A percentile compares a stretch with the other conserved stretches of the same genome.
These are phyloP conservation scores for Colletotrichum destructivum DNA, from an alignment of 2,329 filamentous ascomycete genomes.

Conservation along the genomic window DNA sequence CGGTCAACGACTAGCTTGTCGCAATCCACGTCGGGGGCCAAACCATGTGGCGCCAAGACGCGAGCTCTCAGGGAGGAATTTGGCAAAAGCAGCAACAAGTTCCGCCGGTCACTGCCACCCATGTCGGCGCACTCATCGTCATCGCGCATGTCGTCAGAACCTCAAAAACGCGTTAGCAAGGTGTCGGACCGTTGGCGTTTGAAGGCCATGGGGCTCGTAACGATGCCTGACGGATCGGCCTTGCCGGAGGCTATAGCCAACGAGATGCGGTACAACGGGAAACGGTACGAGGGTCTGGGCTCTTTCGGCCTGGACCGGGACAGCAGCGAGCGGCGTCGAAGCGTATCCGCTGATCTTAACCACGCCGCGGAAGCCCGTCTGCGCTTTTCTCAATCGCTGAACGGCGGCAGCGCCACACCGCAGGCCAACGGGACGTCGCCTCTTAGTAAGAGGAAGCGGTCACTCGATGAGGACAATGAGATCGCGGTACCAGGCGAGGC, in stretches of 20 bases:
- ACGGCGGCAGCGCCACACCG: conserved; percentile 20
- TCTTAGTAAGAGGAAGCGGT: conserved; percentile 46
- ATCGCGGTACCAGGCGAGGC: conserved; percentile 36
- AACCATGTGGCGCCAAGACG: conserved; percentile 52
- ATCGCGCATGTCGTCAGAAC: conserved; percentile 27
- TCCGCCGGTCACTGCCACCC: conserved; percentile 58
- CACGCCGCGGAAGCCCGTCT: conserved; percentile 53
- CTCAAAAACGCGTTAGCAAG: conserved; percentile 51
- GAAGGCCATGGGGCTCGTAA: conserved; percentile 67
- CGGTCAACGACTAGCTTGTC: conserved; percentile 36
- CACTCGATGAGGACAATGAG: conserved; percentile 38
- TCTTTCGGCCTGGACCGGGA: conserved; percentile 54
- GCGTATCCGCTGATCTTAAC: conserved; percentile 41
- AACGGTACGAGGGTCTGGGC: conserved; percentile 56
- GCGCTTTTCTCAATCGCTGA: conserved; percentile 42
- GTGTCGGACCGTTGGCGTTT: conserved; percentile 63
- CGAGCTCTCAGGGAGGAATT: conserved; percentile 55
- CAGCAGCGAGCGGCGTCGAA: conserved; percentile 40
- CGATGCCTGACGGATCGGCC: conserved; percentile 68
- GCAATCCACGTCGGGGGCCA: conserved; percentile 25
- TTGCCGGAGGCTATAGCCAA: conserved; percentile 66
- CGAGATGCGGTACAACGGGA: conserved; percentile 60
- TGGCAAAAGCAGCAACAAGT: conserved; percentile 49
- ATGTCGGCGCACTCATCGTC: conserved; percentile 45
- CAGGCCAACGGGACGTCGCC: conserved; percentile 42